These are phyloP conservation scores for Colletotrichum godetiae DNA, from an alignment of 2,329 filamentous ascomycete species.

Conservation along the genomic window DNA sequence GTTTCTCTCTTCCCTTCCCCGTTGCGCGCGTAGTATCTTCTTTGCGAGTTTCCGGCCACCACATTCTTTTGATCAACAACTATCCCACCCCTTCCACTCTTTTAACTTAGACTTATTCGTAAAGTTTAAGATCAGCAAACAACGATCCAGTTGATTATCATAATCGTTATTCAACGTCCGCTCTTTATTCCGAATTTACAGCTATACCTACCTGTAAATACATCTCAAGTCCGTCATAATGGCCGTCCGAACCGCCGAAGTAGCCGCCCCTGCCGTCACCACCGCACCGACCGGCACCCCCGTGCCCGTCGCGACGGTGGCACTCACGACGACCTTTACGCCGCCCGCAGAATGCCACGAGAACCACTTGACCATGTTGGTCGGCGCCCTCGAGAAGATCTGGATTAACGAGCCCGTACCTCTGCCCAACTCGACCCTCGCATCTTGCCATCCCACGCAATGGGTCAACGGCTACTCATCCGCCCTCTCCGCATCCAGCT, in stretches of 20 bases:
- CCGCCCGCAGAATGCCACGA: conserved; percentile 25
- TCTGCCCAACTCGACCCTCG: conserved; percentile 26
- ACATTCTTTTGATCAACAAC: conserved; percentile 20
- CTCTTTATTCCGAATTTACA: not conserved
- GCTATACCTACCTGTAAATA: not conserved
- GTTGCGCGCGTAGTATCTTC: conserved; percentile 4
- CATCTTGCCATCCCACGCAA: conserved; percentile 28
- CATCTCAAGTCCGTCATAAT: not conserved
- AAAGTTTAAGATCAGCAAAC: not conserved
- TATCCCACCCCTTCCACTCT: conserved; percentile 17
- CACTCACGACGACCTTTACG: conserved; percentile 31
- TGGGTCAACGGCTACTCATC: conserved; percentile 28
- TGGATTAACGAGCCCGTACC: conserved; percentile 33
- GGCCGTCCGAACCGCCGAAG: not conserved
- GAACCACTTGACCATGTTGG: conserved; percentile 32
- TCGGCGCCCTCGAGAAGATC: conserved; percentile 33
- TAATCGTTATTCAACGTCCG: not conserved
- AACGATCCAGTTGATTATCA: not conserved
- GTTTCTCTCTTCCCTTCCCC: not conserved
- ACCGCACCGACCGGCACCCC: not conserved
- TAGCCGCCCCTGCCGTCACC: not conserved
- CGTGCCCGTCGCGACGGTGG: conserved; percentile 13
- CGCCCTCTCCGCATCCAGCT: conserved; percentile 27
- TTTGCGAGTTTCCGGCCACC: not conserved
- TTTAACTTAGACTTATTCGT: conserved; percentile 3